phyloP scores from a whole-genome alignment of 2,329 filamentous ascomycete species.

The Nannizzia gypsea region DNA sequence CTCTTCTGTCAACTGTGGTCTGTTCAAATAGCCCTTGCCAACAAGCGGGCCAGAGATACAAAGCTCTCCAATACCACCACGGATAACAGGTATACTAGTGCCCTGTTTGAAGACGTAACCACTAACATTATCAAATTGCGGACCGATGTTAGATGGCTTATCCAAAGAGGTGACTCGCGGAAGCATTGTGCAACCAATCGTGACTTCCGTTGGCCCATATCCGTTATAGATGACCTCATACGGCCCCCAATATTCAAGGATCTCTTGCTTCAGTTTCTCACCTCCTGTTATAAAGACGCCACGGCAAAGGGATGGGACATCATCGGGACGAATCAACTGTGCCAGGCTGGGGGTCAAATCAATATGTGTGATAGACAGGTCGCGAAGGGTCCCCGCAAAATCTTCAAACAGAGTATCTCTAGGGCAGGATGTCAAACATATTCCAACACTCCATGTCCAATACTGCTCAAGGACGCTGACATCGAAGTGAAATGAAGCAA shows the following conservation, averaged over 20 bases:
- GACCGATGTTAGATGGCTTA: constrained; percentile 77
- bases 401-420: constrained; percentile 79
- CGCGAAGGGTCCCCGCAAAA: constrained; percentile 58
- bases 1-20: constrained; percentile 62
- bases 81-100: constrained; percentile 58
- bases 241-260: constrained; percentile 73
- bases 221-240: constrained; percentile 79
- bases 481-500: constrained; percentile 89
- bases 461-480: constrained; percentile 89
- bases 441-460: constrained; percentile 88
- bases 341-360: constrained; percentile 84
- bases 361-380: constrained; percentile 71
- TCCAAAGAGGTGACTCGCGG: constrained; percentile 66
- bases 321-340: constrained; percentile 61
- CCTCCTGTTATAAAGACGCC: constrained; percentile 92
- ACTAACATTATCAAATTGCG: constrained; percentile 77
- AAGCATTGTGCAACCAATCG: constrained; percentile 85
- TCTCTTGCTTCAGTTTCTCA: constrained; percentile 78
- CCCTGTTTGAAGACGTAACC: constrained; percentile 63
- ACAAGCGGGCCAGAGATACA: constrained; percentile 81
- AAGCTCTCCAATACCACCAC: constrained; percentile 73
- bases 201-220: constrained; percentile 84
- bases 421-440: constrained; percentile 69
- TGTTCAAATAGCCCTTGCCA: constrained; percentile 77
- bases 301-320: constrained; percentile 65